Evolutionary conservation across 306 rosid genomes (phyloP), one percentile per base, ranked within the genome.

Genomic region (Hippophae rhamnoides): DNA sequence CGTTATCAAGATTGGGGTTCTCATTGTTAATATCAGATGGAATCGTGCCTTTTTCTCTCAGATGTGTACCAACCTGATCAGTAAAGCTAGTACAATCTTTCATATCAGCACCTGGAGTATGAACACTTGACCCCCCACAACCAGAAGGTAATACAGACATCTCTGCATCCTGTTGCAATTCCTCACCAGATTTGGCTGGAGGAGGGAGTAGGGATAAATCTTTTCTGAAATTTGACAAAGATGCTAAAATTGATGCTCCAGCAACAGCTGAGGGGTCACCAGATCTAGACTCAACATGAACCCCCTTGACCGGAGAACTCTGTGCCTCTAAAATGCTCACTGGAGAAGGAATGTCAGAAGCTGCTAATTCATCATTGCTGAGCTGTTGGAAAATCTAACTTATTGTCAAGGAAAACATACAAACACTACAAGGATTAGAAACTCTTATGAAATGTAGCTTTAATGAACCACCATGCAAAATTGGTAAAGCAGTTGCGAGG

Each of bases 221-320:
- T 72, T 84, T 76, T 50, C 76, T 79, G 63, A 76, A 57, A 75
- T 74, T 76, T 58, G 99, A 80, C 69, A 88, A 69, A 18, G 99
- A 82, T 14, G 95, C 89, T 68, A 92, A 76, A 70, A 92, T 87
- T 31, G 98, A 85, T 44, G 95, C 89, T 50, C 93, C 96, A 52
- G 88, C 87, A 63, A 88, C 99, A 61, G 95, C 84, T 13, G 99
- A 82, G 57, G 87, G 76, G 62, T 92, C 99, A 62, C 96, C 82
- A 66, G 99, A 69, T 79, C 96, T 82, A 25, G 77, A 80, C 76
- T 85, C 98, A 68, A 85, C 60, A 57, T 76, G 90, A 1, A 83
- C 68, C 57, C 95, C 95, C 66, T 79, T 84, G 58, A 85, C 63
- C 31, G 89, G 84, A 53, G 92, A 62, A 62, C 83, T 76, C 60